These are phyloP conservation scores for Naganishia sp. DNA, from an alignment of 1,284 basidiomycete species.

Conservation along the genomic window DNA sequence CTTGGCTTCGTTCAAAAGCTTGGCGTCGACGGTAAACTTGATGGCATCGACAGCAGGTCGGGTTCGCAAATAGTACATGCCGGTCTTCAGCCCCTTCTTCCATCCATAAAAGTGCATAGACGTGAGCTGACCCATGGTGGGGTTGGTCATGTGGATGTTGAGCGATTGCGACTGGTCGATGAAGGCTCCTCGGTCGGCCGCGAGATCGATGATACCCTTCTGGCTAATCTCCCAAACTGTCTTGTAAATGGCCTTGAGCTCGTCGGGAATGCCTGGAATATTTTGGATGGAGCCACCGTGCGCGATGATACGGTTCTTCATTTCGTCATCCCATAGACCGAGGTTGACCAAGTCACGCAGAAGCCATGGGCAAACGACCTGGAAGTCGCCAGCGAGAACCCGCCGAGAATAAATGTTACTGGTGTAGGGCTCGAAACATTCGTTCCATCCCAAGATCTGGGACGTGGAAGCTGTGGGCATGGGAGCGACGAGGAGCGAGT, in stretches of 20 bases:
- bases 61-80: conserved; percentile 92
- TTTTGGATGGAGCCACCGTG: conserved; percentile 94
- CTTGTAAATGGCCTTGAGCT: conserved; percentile 96
- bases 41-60: conserved; percentile 92
- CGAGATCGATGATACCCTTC: conserved; percentile 96
- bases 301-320: conserved; percentile 91
- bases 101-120: conserved; percentile 99
- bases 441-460: conserved; percentile 98
- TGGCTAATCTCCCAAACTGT: conserved; percentile 99
- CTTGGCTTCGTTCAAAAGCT: conserved; percentile 45
- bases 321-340: conserved; percentile 94
- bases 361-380: conserved; percentile 98
- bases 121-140: conserved; percentile 90
- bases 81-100: conserved; percentile 99
- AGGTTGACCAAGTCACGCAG: conserved; percentile 94
- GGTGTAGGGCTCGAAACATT: conserved; percentile 68
- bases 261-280: conserved; percentile 79
- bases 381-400: conserved; percentile 99
- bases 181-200: conserved; percentile 96
- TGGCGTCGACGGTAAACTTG: conserved; percentile 92
- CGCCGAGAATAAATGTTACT: conserved; percentile 99
- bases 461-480: conserved; percentile 99
- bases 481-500: conserved; percentile 91
- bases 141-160: conserved; percentile 90
- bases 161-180: conserved; percentile 88